Base-by-base conservation (phyloP, 2,329 filamentous ascomycete species). In the Penicillium sclerotigenum region DNA sequence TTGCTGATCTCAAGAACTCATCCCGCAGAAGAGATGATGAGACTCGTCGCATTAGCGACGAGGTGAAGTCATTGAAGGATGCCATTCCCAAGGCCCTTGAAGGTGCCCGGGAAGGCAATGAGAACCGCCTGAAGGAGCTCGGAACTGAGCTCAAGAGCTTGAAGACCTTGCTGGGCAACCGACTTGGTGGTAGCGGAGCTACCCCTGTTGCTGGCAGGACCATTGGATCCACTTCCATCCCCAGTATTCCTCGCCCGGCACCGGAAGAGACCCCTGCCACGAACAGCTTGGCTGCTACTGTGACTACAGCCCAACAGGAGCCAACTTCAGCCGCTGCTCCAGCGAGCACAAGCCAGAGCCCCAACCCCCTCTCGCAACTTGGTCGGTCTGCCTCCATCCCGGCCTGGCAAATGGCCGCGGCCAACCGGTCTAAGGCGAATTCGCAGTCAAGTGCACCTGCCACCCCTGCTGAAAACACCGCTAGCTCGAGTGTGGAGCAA, bases 71-170 rank as follows among this genome's bases (percentile, higher is more conserved):
- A 13, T 80, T 99, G 55, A 89, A 93, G 72, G 89, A 92, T 62
- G 80, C 89, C 49, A 91, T 99, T 52, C 94, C 95, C 8, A 90
- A 89, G 73, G 92, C 92, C 2, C 83, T 99, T 67, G 87, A 94
- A 61, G 88, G 88, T 51, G 91, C 97, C 70, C 93, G 93, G 75
- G 89, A 93, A 59, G 81, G 85, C 52, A 90, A 89, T 26, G 92
- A 97, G 70, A 83, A 80, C 62, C 83, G 91, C 47, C 78, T 99
- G 56, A 88, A 87, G 73, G 94, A 97, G 66, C 84, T 99, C 63
- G 89, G 90, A 63, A 83, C 81, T 7, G 94, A 99, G 75, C 81
- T 99, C 66, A 91, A 89, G 79, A 97, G 92, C 71, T 79, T 99
- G 67, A 97, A 97, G 82, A 89, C 90, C 2, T 80, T 99, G 51